Evolutionary conservation across 352 stramenopile genomes (phyloP).

Genomic region (Pythium insidiosum): DNA sequence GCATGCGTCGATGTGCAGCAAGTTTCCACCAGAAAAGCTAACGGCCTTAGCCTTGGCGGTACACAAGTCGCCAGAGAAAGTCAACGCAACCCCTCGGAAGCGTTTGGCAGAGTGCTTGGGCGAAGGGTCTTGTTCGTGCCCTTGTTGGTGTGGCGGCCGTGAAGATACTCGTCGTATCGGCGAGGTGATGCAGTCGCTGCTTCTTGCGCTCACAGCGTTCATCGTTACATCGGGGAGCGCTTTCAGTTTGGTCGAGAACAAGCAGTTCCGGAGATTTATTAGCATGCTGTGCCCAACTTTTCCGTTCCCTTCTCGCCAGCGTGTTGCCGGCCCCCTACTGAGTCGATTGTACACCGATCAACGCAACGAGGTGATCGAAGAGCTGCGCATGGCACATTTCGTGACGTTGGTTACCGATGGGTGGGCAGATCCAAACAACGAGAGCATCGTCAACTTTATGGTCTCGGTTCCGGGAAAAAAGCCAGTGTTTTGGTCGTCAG

Average conservation of each 20-base stretch:
- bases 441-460: slow-evolving; percentile 1
- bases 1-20: background rate
- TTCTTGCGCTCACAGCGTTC: background rate
- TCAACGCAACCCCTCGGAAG: background rate
- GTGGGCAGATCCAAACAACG: background rate
- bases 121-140: background rate
- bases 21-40: background rate
- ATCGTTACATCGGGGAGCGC: background rate
- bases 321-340: background rate
- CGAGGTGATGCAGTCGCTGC: background rate
- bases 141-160: background rate
- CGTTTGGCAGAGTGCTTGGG: background rate
- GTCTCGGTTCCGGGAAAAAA: background rate
- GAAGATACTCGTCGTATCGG: background rate
- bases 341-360: background rate
- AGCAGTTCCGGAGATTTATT: background rate
- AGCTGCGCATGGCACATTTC: background rate
- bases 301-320: background rate
- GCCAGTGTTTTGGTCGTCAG: background rate
- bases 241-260: slow-evolving; percentile 1
- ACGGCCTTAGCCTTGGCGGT: background rate
- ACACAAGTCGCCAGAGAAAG: background rate
- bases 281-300: background rate
- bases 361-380: background rate
- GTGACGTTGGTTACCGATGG: background rate